Percentiles rank a stretch among this genome's conserved stretches.
Evolutionary conservation across 352 stramenopile species (phyloP).

Genomic region (Phytophthora cryptogea): DNA sequence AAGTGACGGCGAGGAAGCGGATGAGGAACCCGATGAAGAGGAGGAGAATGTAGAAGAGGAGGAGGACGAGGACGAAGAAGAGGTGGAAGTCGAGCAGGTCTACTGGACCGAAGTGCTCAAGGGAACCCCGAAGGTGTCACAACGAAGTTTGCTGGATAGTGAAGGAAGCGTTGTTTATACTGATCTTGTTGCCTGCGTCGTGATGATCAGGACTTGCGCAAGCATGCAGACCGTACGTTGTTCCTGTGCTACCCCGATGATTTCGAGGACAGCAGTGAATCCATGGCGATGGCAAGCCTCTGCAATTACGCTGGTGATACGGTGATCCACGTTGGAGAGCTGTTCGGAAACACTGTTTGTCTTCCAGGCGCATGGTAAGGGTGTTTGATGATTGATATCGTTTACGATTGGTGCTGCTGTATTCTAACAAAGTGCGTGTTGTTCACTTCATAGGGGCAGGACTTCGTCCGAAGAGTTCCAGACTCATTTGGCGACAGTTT

Average conservation of each 20-base stretch:
- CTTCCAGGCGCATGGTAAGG: slow-evolving; percentile 86
- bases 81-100: slow-evolving; percentile 83
- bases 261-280: slow-evolving; percentile 85
- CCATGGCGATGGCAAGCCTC: slow-evolving; percentile 90
- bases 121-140: slow-evolving; percentile 66
- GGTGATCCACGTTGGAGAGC: slow-evolving; percentile 94
- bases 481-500: slow-evolving; percentile 88
- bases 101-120: slow-evolving; percentile 84
- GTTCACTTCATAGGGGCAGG: slow-evolving; percentile 62
- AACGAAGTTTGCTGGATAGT: background rate
- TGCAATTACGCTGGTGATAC: slow-evolving; percentile 91
- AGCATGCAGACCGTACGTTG: slow-evolving; percentile 82
- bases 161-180: background rate
- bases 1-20: slow-evolving; percentile 32
- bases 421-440: slow-evolving; percentile 3
- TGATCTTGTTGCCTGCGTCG: slow-evolving; percentile 2
- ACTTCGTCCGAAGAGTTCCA: slow-evolving; percentile 94
- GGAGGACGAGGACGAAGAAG: slow-evolving; percentile 57
- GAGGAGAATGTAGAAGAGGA: slow-evolving; percentile 24
- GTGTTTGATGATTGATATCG: background rate
- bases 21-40: slow-evolving; percentile 30
- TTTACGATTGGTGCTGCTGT: background rate
- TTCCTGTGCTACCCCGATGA: slow-evolving; percentile 96
- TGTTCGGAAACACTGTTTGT: slow-evolving; percentile 90
- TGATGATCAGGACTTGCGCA: slow-evolving; percentile 53